These are phyloP conservation scores for Pedinophyceae sp. DNA, from an alignment of 139 green algal genomes.

Conservation along the genomic window DNA sequence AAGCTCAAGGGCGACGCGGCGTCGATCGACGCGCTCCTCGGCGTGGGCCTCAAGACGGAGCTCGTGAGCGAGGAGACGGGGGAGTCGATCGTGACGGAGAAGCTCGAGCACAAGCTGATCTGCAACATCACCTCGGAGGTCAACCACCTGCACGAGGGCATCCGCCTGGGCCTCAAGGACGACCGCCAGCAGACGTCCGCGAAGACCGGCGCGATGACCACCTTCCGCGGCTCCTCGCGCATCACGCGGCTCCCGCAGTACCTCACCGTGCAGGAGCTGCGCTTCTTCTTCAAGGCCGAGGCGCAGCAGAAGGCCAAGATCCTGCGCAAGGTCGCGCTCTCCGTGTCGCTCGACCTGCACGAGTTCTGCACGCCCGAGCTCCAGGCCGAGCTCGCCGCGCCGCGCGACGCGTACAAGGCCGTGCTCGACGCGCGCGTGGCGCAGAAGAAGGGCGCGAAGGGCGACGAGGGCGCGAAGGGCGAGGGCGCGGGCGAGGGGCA, in stretches of 20 bases:
- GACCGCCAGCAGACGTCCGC: slow-evolving; percentile 67
- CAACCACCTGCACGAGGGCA: slow-evolving; percentile 76
- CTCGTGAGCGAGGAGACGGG: slow-evolving; percentile 67
- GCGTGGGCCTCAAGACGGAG: slow-evolving; percentile 42
- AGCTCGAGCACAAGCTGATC: slow-evolving; percentile 1
- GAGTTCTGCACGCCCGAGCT: slow-evolving; percentile 78
- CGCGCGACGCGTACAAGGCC: slow-evolving; percentile 21
- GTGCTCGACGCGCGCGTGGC: slow-evolving; percentile 25
- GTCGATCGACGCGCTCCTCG: slow-evolving; percentile 64
- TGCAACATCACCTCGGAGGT: slow-evolving; percentile 88
- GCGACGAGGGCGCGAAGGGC: slow-evolving; percentile 3
- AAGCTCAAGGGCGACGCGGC: slow-evolving; percentile 36
- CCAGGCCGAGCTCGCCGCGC: slow-evolving; percentile 60
- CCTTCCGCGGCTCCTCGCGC: slow-evolving; percentile 49
- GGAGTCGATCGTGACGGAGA: slow-evolving; percentile 35
- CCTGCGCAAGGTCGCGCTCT: slow-evolving; percentile 78
- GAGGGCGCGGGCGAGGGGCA: slow-evolving; percentile 4
- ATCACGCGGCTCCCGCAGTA: slow-evolving; percentile 61
- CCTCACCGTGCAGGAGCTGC: slow-evolving; percentile 87
- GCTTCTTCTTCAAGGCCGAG: slow-evolving; percentile 86
- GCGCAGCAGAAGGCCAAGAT: slow-evolving; percentile 95
- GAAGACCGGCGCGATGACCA: slow-evolving; percentile 29
- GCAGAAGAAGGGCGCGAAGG: slow-evolving; percentile 16
- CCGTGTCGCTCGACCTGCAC: slow-evolving; percentile 72
- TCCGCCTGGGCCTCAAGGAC: slow-evolving; percentile 64